Conservation (phyloP, 257 asterid genomes). For the Solanum pennellii region DNA sequence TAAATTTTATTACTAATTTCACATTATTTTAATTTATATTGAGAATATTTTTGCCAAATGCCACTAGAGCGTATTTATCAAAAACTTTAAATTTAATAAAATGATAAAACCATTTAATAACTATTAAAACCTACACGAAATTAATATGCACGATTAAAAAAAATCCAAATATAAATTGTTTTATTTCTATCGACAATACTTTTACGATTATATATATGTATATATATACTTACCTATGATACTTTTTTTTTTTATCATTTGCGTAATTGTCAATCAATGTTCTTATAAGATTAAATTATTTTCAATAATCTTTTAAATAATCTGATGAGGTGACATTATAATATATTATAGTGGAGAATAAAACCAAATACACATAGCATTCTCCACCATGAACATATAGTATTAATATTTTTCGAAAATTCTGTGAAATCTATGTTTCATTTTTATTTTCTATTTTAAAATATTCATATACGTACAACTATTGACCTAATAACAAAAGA, state of each 20-base stretch:
- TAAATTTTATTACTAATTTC: no score
- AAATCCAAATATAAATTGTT: not conserved
- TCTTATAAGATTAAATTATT: not conserved
- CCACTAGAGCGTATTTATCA: no score
- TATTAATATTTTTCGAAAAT: not conserved
- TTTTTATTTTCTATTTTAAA: not conserved
- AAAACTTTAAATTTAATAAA: no score
- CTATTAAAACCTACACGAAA: not conserved
- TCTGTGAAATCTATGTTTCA: not conserved
- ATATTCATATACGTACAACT: not conserved
- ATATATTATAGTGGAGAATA: not conserved
- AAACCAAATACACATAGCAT: not conserved
- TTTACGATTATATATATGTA: no score
- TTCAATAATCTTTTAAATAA: no score
- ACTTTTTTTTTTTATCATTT: not conserved
- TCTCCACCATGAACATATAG: not conserved
- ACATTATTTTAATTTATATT: no score
- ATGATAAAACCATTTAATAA: not conserved
- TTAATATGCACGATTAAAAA: not conserved
- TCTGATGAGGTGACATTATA: not conserved
- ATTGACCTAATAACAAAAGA: not conserved
- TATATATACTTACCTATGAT: no score
- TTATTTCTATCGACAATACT: not conserved
- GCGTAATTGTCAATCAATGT: not conserved
- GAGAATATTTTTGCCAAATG: no score